Evolutionary conservation across 2,329 filamentous ascomycete genomes (phyloP), one percentile per base, ranked within the genome.

Genomic region (Byssoonygena ceratinophila): DNA sequence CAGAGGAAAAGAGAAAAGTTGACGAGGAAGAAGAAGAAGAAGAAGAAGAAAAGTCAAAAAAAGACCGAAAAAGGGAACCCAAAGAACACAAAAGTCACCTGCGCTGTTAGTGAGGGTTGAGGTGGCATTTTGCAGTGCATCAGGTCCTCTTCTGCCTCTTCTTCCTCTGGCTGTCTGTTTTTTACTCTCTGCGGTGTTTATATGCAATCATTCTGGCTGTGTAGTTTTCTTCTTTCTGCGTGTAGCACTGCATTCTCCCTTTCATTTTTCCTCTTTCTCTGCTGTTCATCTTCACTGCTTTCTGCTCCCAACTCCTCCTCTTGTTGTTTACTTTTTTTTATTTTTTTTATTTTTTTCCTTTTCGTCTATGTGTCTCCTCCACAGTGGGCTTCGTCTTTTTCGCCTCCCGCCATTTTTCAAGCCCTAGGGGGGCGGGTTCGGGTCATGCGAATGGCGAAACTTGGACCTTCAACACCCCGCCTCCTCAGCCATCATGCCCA

Each of bases 321-420:
- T n/a, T n/a, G n/a, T n/a, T n/a, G n/a, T n/a, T n/a, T n/a, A n/a
- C n/a, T n/a, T n/a, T n/a, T n/a, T n/a, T n/a, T n/a, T n/a, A n/a
- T n/a, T n/a, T n/a, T n/a, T n/a, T 46, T 51, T 39, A 4, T 16
- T 16, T 3, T 12, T 44, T 41, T 41, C 44, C 36, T 36, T 22
- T 46, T 46, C 16, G 27, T 4, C 11, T 4, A 29, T 29, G 27
- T 29, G 4, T 29, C 11, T 29, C 11, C 27, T 16, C 14, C n/a
- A 7, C 2, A 36, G 27, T 37, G 29, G 37, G 39, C 18, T 36
- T 37, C 16, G 2, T 22, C 14, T 37, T 51, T 43, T 51, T 51
- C 40, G 49, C 49, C 49, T 51, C 49, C 49, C 49, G 49, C 31
- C 37, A 20, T 22, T 41, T 23, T 32, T 27, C 22, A 32, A 40